Base-by-base conservation (phyloP, 176 grass and related monocot species). In the Avena sativa region DNA sequence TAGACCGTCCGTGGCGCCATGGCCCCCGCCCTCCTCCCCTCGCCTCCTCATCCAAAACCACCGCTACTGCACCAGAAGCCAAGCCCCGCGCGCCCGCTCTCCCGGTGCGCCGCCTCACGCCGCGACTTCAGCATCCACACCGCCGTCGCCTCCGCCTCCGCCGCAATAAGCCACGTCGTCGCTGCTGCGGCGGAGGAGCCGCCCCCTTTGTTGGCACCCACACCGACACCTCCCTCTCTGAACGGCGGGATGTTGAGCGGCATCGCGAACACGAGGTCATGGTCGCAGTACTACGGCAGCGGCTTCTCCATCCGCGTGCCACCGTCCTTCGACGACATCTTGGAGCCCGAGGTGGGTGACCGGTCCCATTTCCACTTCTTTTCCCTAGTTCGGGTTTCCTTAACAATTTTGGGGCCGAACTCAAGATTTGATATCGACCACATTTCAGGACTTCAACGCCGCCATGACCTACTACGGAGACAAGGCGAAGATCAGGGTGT, bases 291-390 rank as follows among this genome's bases (percentile, higher is more conserved):
- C 89, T 92, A 92, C 79, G 96, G 96, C 74, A 90, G 93, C 74
- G 96, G 96, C 51, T 98, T 98, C 85, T 89, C 96, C 71, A 96
- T 98, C 81, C 92, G 96, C 60, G 92, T 92, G 74, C 96, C 93
- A 7, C 96, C 96, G 20, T 83, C 84, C 70, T 98, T 98, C 89
- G 92, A 96, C n/a, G 92, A 98, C 87, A 80, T 98, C 82, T 86
- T 95, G 87, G 96, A 98, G 83, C 96, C 93, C 74, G 96, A 98
- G 93, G 95, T 88, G 63, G 93, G 95, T 84, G 63, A 63, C 52
- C 71, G 25, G 57, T 46, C 58, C 61, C 9, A 3, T 48, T 30
- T 26, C 63, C 59, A 77, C 62, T 20, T 38, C 61, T 14, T 55
- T 11, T 25, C 79, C 40, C 62, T 10, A 2, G 12, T 53, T 74